Base-by-base conservation (phyloP, 805 yeast species). In the Zygotorulaspora danielsina region DNA sequence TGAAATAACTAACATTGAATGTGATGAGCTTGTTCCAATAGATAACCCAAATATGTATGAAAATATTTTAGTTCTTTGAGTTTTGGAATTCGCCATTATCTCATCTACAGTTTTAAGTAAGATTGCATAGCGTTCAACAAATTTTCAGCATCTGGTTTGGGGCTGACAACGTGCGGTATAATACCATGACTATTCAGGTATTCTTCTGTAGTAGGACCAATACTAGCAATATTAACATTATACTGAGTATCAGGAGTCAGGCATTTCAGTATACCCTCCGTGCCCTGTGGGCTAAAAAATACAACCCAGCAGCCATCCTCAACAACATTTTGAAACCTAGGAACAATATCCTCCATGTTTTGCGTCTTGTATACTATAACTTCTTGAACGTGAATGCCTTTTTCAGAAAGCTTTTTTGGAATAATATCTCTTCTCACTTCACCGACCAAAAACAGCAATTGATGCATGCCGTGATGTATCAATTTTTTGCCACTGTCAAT, bases 201-300 rank as follows among this genome's bases (percentile, higher is more conserved):
- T 27, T 66, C 70, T 39, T 82, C 78, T 0, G 97, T 90, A 0
- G 97, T 90, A 2, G 97, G 97, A 0, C 97, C 97, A 42, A 90
- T 90, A 3, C 89, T 79, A 0, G 95, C 96, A 11, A 87, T 64
- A 34, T 69, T 71, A 31, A 68, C 59, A 1, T 49, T 41, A 3
- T 41, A 32, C 0, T 36, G 9, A 8, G 27, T 30, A 9, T 5
- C 18, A 19, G 17, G 39, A 34, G 55, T 57, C n/a, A 76, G 40
- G 44, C 70, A 69, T 7, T 71, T 61, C 3, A 84, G 74, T 9
- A 88, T 79, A 1, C 61, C 67, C 19, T 72, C 74, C 0, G 95
- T 81, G 0, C 96, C 96, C 51, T 93, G 94, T 0, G 96, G 95
- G 46, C 96, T 85, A 62, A 89, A 90, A 44, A 90, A 82, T 0